phyloP scores from a whole-genome alignment of 1,139 yeast genomes.

The Blastobotrys niveus region DNA sequence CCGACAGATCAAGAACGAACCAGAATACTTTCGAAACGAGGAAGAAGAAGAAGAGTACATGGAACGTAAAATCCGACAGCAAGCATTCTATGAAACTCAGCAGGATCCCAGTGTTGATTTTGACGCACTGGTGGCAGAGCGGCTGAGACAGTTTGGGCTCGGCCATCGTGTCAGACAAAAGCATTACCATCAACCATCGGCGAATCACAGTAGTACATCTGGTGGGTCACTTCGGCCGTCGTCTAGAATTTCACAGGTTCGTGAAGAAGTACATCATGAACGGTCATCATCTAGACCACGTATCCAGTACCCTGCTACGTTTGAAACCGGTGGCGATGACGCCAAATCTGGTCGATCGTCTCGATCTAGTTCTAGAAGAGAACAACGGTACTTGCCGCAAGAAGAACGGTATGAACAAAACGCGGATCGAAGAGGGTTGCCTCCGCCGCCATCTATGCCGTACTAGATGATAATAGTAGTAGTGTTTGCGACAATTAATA shows the following conservation, averaged over 20 bases:
- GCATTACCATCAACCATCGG: too few species aligned
- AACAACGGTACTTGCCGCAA: neutral
- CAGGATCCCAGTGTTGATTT: constrained; percentile 2
- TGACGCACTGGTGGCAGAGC: constrained; percentile 3
- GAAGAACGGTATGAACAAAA: neutral
- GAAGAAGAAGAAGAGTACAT: constrained; percentile 5
- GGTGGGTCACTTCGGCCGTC: too few species aligned
- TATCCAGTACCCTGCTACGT: neutral
- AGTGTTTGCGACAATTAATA: too few species aligned
- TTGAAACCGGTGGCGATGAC: neutral
- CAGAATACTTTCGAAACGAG: neutral
- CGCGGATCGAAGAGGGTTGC: constrained; percentile 2
- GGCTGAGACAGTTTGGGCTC: constrained; percentile 6
- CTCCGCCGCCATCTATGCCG: too few species aligned
- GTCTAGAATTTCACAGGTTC: too few species aligned
- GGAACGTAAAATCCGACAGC: constrained; percentile 4
- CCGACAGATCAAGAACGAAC: neutral
- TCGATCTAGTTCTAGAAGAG: neutral
- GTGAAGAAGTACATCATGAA: too few species aligned
- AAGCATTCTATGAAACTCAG: constrained; percentile 3
- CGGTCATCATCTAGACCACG: neutral
- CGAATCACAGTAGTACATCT: too few species aligned
- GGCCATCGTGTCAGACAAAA: neutral
- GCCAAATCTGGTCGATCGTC: neutral
- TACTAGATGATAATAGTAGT: too few species aligned